Evolutionary conservation across 2,329 filamentous ascomycete species (phyloP).

Genomic region (Talaromyces sp.): DNA sequence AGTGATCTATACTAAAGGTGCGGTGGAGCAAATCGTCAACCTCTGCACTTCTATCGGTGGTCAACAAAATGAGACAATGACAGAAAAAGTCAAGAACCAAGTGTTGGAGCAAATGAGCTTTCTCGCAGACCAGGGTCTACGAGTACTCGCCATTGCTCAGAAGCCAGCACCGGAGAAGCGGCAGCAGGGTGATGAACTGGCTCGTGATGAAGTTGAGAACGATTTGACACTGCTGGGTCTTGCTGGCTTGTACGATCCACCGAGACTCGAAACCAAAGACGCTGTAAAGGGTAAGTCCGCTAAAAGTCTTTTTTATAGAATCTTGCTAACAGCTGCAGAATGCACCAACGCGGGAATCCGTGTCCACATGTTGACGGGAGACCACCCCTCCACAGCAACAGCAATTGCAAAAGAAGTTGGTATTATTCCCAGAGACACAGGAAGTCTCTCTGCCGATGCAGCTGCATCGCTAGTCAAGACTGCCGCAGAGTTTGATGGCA

Average conservation of each 20-base stretch:
- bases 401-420: conserved; percentile 56
- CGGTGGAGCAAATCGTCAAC: conserved; percentile 56
- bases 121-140: conserved; percentile 54
- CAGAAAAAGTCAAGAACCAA: conserved; percentile 35
- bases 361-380: conserved; percentile 55
- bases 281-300: conserved; percentile 39
- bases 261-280: conserved; percentile 53
- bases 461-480: conserved; percentile 50
- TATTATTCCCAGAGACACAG: conserved; percentile 46
- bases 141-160: conserved; percentile 55
- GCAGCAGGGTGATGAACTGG: conserved; percentile 24
- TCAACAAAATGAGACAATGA: conserved; percentile 37
- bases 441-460: conserved; percentile 41
- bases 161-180: conserved; percentile 23
- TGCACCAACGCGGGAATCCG: conserved; percentile 52
- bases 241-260: conserved; percentile 58
- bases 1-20: conserved; percentile 56
- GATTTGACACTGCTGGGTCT: conserved; percentile 54
- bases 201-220: conserved; percentile 48
- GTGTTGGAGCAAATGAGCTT: conserved; percentile 53
- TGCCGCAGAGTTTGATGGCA: conserved; percentile 51
- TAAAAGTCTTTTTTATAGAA: background rate
- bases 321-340: conserved; percentile 18
- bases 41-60: conserved; percentile 47
- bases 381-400: conserved; percentile 53